phyloP scores from a whole-genome alignment of 2,329 filamentous ascomycete genomes.

The Westerdykella sp. region DNA sequence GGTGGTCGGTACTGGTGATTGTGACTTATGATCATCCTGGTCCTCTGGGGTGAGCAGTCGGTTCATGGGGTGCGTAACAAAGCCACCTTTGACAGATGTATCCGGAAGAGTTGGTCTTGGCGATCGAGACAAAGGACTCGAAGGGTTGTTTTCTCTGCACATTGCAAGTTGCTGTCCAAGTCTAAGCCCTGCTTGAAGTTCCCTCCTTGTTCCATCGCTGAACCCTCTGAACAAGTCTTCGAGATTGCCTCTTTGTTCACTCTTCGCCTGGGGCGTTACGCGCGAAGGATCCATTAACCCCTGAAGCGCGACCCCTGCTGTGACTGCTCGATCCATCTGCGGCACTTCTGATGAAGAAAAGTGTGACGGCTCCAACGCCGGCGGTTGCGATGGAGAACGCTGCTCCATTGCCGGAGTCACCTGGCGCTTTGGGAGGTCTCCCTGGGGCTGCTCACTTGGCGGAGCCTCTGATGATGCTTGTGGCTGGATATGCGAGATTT shows the following conservation, averaged over 20 bases:
- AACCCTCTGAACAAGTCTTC: constrained; percentile 37
- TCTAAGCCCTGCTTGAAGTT: constrained; percentile 35
- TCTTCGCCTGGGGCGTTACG: constrained; percentile 18
- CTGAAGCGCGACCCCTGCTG: constrained; percentile 35
- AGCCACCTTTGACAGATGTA: not conserved
- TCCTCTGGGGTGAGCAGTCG: constrained; percentile 35
- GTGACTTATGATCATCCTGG: constrained; percentile 17
- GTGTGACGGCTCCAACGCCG: constrained; percentile 19
- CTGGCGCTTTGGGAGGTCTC: constrained; percentile 10
- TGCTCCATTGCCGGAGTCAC: constrained; percentile 24
- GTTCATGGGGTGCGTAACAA: constrained; percentile 16
- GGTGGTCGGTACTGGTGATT: constrained; percentile 7
- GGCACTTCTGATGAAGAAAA: constrained; percentile 21
- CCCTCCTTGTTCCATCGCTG: constrained; percentile 33
- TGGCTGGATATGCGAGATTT: constrained; percentile 9
- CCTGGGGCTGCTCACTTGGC: too few relatives aligned
- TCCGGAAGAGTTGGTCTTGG: too few relatives aligned
- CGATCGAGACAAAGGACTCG: constrained; percentile 11
- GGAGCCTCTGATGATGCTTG: not conserved
- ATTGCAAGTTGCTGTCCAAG: constrained; percentile 35
- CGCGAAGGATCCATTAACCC: constrained; percentile 29
- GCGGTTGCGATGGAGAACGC: constrained; percentile 27
- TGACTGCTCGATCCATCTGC: constrained; percentile 31
- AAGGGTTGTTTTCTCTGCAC: constrained; percentile 8
- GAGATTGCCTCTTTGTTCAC: constrained; percentile 21